Evolutionary conservation across 306 rosid genomes (phyloP).

Genomic region (Pachyrhizus erosus): DNA sequence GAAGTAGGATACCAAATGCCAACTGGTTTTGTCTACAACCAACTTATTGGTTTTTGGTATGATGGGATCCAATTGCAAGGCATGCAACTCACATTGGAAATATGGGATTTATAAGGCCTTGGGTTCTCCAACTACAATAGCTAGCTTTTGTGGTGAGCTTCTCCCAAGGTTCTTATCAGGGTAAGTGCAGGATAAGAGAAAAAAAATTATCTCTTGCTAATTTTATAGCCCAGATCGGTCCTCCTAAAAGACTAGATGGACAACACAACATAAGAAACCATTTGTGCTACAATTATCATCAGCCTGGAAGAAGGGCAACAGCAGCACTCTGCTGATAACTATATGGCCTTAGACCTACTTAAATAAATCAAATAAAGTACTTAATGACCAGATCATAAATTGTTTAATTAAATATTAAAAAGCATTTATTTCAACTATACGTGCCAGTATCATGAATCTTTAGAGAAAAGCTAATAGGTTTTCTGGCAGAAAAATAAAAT

Average conservation of each 20-base stretch:
- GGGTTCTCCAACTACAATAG: not conserved
- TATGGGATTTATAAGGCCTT: not conserved
- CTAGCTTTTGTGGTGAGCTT: not conserved
- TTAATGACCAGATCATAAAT: not conserved
- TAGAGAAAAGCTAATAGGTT: not conserved
- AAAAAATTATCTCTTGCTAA: not conserved
- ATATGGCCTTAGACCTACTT: not conserved
- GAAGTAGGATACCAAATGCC: not conserved
- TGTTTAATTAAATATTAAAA: not conserved
- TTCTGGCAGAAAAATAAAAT: not conserved
- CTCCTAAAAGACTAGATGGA: constrained; percentile 3
- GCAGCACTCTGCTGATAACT: constrained; percentile 9
- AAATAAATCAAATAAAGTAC: not conserved
- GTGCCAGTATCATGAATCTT: not conserved
- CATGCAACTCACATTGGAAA: not conserved
- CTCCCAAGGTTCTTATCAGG: not conserved
- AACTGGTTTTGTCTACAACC: not conserved
- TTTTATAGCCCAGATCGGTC: not conserved
- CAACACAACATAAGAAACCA: not conserved
- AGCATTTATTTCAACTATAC: not conserved
- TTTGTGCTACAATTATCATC: not conserved
- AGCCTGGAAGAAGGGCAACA: not conserved
- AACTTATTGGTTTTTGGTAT: not conserved
- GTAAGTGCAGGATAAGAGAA: not conserved
- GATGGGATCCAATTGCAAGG: not conserved